Evolutionary conservation across 495 filamentous ascomycete species (phyloP).

Genomic region (Aspergillus carlsbadensis): DNA sequence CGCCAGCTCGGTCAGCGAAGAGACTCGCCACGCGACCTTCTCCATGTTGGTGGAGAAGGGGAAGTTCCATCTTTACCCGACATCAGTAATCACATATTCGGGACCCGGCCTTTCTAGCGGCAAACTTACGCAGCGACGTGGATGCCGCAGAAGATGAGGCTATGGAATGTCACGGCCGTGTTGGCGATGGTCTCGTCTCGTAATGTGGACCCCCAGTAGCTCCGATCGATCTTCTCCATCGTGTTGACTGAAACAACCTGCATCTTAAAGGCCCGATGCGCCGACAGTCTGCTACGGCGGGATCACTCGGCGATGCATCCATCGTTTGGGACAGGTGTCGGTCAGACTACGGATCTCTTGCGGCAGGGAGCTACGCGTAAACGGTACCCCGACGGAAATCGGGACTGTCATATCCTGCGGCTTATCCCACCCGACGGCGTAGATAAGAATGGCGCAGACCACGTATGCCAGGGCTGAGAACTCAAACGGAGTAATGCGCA

Average conservation of each 20-base stretch:
- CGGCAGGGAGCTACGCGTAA: neutral
- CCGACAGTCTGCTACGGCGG: neutral
- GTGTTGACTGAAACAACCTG: neutral
- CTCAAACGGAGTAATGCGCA: constrained; percentile 6
- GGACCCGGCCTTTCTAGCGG: too few species aligned
- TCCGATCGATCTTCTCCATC: neutral
- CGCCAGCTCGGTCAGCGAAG: neutral
- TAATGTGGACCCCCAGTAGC: neutral
- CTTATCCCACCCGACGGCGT: constrained; percentile 10
- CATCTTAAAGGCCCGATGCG: neutral
- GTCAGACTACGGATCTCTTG: neutral
- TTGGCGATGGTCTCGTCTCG: neutral
- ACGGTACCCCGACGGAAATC: neutral
- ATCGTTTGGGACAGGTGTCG: neutral
- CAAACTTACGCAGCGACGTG: constrained; percentile 2
- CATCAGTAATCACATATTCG: neutral
- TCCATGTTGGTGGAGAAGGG: neutral
- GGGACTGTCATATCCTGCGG: constrained; percentile 9
- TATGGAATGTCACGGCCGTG: neutral
- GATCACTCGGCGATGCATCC: neutral
- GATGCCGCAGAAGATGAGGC: neutral
- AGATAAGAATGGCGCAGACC: constrained; percentile 2
- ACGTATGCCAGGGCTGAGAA: constrained; percentile 8
- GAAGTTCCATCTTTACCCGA: neutral
- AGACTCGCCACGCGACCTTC: neutral